These are phyloP conservation scores for Nicotiana knightiana DNA, from an alignment of 257 asterid genomes.

Conservation along the genomic window DNA sequence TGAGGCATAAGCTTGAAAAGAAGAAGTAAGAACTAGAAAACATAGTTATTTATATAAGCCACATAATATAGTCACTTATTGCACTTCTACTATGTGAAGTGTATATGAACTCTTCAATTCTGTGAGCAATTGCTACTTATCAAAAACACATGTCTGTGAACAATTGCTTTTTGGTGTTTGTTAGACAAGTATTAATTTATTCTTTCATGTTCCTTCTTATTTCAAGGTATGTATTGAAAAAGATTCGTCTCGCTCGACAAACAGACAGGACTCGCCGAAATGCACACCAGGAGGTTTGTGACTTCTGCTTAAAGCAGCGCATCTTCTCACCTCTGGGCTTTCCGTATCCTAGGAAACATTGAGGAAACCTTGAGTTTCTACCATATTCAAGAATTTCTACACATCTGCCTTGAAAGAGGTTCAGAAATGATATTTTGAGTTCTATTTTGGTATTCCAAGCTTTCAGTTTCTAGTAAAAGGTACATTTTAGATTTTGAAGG, in stretches of 20 bases:
- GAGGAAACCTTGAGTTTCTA: neutral
- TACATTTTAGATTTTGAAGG: neutral
- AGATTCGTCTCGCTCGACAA: conserved; percentile 96
- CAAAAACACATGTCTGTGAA: neutral
- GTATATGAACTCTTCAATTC: neutral
- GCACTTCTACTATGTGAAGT: neutral
- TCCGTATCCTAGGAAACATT: neutral
- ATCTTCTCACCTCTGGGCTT: neutral
- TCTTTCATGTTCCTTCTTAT: conserved; percentile 12
- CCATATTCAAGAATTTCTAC: neutral
- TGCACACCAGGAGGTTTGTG: conserved; percentile 92
- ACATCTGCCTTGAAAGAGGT: neutral
- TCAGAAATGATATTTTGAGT: neutral
- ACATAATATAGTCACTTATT: neutral
- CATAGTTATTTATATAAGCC: neutral
- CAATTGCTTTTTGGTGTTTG: neutral
- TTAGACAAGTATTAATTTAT: conserved; percentile 10
- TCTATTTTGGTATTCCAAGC: neutral
- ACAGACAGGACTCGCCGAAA: conserved; percentile 89
- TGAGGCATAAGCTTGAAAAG: conserved; percentile 75
- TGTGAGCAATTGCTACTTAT: neutral
- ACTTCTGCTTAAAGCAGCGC: neutral
- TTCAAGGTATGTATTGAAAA: conserved; percentile 75
- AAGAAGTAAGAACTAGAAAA: conserved; percentile 52
- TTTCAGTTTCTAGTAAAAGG: neutral